Base-by-base conservation (phyloP, 2,329 filamentous ascomycete genomes). In the Aulographum hederae region DNA sequence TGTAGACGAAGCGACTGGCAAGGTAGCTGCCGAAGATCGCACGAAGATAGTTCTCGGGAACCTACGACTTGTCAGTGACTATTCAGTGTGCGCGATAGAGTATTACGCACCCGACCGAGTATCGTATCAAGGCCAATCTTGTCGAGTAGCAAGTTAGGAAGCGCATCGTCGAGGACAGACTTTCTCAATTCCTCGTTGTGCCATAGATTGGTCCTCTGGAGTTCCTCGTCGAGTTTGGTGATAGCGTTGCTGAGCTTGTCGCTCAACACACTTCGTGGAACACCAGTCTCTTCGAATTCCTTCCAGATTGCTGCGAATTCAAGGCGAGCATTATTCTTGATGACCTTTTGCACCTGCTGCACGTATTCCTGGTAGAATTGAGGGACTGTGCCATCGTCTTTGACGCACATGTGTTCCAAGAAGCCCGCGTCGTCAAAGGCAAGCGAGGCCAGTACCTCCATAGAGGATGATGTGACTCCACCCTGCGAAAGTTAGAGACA, bases 251-350 rank as follows among this genome's bases (percentile, higher is more conserved):
- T 92, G 33, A 98, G 70, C 43, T 77, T 80, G 54, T 98, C 89
- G 30, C 82, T 92, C 34, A 98, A 66, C n/a, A 85, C 71, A 38
- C 82, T 91, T 38, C 85, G 73, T 15, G 81, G 60, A 33, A 74
- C 63, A 32, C 81, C 79, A 2, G 80, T 93, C 50, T 74, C 58
- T 56, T 89, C 73, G 49, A 92, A 73, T 56, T 98, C 89, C 41
- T 81, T 73, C 89, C 89, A 98, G 58, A 98, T 91, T 27, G 89
- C 89, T 59, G 98, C 89, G 43, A 98, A 98, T 56, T 98, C 89
- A 21, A 98, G 72, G 12, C 72, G 65, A 2, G 89, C 89, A 43
- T 98, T 98, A 44, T 84, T 73, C 54, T 80, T 73, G 52, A 98
- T 95, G 48, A 77, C 84, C 39, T 71, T 68, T 57, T 98, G 89